phyloP scores from a whole-genome alignment of 495 filamentous ascomycete genomes.

The Extremus antarcticus region DNA sequence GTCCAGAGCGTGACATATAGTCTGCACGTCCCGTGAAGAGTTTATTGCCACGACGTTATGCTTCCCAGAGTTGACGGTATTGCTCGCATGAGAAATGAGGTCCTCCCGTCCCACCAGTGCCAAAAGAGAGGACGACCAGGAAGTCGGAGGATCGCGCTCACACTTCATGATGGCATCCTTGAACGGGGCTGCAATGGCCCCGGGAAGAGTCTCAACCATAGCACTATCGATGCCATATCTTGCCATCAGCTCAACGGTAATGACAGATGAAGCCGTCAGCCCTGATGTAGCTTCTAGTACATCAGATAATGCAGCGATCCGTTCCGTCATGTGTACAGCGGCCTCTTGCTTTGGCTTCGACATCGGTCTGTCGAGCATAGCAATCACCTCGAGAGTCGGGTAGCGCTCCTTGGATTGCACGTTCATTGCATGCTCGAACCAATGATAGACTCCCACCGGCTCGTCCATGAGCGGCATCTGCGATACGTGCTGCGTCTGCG shows the following conservation, averaged over 20 bases:
- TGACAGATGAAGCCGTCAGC: background rate
- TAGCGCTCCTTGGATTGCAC: background rate
- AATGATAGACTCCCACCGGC: slow-evolving; percentile 44
- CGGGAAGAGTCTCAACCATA: slow-evolving; percentile 70
- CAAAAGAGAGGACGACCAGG: slow-evolving; percentile 60
- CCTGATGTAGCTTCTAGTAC: slow-evolving; percentile 5
- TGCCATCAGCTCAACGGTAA: slow-evolving; percentile 36
- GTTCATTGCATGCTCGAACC: slow-evolving; percentile 41
- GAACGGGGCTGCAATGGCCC: slow-evolving; percentile 65
- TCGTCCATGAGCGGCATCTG: slow-evolving; percentile 12
- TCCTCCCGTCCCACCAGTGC: slow-evolving; percentile 75
- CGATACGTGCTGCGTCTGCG: slow-evolving; percentile 13
- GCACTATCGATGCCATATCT: slow-evolving; percentile 44
- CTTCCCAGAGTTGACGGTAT: slow-evolving; percentile 9
- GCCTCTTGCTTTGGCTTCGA: background rate
- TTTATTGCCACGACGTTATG: slow-evolving; percentile 24
- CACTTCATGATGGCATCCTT: slow-evolving; percentile 75
- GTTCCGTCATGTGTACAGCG: slow-evolving; percentile 2
- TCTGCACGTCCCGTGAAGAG: slow-evolving; percentile 52
- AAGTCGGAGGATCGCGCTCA: slow-evolving; percentile 66
- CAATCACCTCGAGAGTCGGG: slow-evolving; percentile 18
- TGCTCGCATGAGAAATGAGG: slow-evolving; percentile 36
- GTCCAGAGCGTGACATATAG: slow-evolving; percentile 50
- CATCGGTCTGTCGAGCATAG: background rate
- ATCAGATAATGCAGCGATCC: slow-evolving; percentile 5